phyloP scores from a whole-genome alignment of 176 grass and related monocot species.

The Oryza glaberrima region DNA sequence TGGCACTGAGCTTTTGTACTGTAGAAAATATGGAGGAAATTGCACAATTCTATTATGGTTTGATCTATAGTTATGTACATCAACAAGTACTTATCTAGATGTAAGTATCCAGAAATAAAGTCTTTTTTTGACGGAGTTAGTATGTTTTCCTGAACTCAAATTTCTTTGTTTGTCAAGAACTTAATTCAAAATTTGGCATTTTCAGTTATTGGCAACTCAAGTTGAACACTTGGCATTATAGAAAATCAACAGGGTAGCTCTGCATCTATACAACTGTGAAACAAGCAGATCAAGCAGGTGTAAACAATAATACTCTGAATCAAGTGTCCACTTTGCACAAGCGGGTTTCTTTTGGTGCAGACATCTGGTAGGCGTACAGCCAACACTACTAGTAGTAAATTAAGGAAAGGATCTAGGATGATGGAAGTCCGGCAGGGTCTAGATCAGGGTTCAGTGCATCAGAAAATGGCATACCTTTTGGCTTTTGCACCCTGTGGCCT shows the following conservation, averaged over 20 bases:
- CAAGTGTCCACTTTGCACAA: not conserved
- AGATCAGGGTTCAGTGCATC: not conserved
- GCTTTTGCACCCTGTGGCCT: not conserved
- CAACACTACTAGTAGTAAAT: not conserved
- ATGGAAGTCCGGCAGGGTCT: not conserved
- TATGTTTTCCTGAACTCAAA: not conserved
- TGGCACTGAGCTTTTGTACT: not conserved
- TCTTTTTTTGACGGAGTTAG: no score
- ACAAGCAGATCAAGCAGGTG: not conserved
- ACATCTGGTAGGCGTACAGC: not conserved
- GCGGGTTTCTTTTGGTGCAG: not conserved
- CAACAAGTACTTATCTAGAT: no score
- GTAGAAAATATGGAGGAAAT: not conserved
- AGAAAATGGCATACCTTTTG: not conserved
- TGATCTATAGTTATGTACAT: no score
- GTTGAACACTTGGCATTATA: not conserved
- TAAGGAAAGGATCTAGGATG: not conserved
- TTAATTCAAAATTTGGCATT: not conserved
- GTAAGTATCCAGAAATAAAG: no score
- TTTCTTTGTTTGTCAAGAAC: not conserved
- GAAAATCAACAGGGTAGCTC: not conserved
- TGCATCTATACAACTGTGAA: constrained; percentile 12
- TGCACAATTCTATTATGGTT: not conserved
- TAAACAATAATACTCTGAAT: not conserved
- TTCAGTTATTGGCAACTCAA: constrained; percentile 23